Percentiles rank a stretch among this genome's conserved stretches.
phyloP scores from a whole-genome alignment of 106 monocot species.

The Chionographis japonica region DNA sequence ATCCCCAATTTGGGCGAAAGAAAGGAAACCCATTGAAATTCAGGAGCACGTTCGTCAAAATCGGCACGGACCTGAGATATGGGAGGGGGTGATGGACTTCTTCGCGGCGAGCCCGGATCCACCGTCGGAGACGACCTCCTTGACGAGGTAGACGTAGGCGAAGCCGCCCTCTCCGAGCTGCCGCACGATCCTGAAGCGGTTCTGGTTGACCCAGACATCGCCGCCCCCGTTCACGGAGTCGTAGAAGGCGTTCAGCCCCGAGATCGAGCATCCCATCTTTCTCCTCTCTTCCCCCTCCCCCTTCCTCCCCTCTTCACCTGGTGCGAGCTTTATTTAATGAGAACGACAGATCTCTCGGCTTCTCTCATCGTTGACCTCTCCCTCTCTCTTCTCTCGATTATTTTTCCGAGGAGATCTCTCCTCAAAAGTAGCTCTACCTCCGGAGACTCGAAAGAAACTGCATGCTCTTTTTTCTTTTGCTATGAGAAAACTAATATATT shows the following conservation, averaged over 20 bases:
- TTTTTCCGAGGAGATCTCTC: too few species aligned
- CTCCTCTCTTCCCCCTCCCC: not conserved
- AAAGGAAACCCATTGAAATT: too few species aligned
- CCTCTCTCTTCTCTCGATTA: not conserved
- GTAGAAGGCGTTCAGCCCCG: constrained; percentile 85
- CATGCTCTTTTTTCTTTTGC: too few species aligned
- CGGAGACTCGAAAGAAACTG: too few species aligned
- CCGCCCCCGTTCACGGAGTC: constrained; percentile 79
- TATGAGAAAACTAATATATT: too few species aligned
- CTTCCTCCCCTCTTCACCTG: not conserved
- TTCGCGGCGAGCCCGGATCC: constrained; percentile 29
- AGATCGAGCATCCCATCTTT: constrained; percentile 94
- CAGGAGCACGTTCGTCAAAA: too few species aligned
- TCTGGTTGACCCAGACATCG: constrained; percentile 98
- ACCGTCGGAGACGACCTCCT: constrained; percentile 49
- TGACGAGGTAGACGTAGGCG: constrained; percentile 87
- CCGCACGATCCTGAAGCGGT: constrained; percentile 76
- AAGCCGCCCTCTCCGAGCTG: constrained; percentile 95
- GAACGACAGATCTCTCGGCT: not conserved
- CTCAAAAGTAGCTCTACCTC: too few species aligned
- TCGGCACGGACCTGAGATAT: constrained; percentile 55
- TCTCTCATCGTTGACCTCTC: not conserved
- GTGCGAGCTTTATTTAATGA: not conserved
- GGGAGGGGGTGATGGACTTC: constrained; percentile 49
- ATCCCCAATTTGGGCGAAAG: too few species aligned